Evolutionary conservation across 1,284 basidiomycete species (phyloP).

Genomic region (Pulveroboletus sp.): DNA sequence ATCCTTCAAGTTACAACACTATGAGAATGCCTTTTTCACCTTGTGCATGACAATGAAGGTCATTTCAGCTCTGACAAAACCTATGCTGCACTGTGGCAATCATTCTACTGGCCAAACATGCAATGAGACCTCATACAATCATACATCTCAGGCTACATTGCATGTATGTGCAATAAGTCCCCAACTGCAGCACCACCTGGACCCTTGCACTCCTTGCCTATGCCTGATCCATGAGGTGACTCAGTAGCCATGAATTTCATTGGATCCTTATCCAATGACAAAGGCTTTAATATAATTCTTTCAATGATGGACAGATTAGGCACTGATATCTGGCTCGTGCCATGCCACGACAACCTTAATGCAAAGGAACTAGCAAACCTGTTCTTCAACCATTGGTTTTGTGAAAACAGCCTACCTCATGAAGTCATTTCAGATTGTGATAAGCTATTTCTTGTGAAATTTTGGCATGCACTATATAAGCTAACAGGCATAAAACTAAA

Average conservation of each 20-base stretch:
- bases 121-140: too few relatives aligned
- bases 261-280: constrained; percentile 33
- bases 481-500: constrained; percentile 21
- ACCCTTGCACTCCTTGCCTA: constrained; percentile 36
- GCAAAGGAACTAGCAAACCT: not conserved
- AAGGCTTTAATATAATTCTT: constrained; percentile 37
- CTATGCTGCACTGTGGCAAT: too few relatives aligned
- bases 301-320: constrained; percentile 44
- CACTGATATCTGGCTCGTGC: constrained; percentile 39
- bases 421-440: constrained; percentile 33
- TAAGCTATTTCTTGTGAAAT: constrained; percentile 27
- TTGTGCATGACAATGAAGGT: too few relatives aligned
- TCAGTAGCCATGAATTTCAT: constrained; percentile 38
- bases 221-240: constrained; percentile 30
- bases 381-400: constrained; percentile 36
- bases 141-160: too few relatives aligned
- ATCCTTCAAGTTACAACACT: too few relatives aligned
- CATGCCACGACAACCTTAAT: constrained; percentile 12
- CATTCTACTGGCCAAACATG: too few relatives aligned
- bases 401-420: constrained; percentile 34
- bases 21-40: too few relatives aligned
- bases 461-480: constrained; percentile 31
- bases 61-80: too few relatives aligned
- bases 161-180: too few relatives aligned
- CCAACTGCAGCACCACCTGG: not conserved